These are phyloP conservation scores for Alloteropsis semialata DNA, from an alignment of 176 grass and related monocot species.

Conservation along the genomic window DNA sequence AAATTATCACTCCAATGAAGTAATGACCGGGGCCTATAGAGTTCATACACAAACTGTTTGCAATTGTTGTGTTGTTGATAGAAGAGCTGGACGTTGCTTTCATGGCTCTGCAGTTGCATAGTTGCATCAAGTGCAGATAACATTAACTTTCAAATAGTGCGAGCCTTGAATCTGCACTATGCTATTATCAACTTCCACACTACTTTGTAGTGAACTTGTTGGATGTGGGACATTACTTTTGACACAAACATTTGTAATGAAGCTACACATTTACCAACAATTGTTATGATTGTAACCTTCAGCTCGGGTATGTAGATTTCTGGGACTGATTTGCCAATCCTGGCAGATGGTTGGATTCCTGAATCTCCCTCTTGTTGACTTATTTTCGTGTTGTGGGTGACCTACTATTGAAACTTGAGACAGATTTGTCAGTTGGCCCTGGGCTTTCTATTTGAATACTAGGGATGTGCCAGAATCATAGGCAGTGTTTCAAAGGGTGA, in stretches of 20 bases:
- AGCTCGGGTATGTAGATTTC: neutral
- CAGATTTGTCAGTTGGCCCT: neutral
- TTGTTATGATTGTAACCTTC: neutral
- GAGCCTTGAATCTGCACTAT: neutral
- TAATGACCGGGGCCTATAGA: neutral
- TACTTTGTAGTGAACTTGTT: constrained; percentile 5
- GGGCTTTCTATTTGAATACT: neutral
- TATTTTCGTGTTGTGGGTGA: neutral
- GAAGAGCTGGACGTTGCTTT: constrained; percentile 8
- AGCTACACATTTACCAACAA: neutral
- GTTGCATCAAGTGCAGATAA: neutral
- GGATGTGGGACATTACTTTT: neutral
- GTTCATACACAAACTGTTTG: neutral
- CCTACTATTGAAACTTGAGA: neutral
- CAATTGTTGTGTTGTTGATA: neutral
- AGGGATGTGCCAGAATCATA: neutral
- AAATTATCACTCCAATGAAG: neutral
- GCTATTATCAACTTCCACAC: neutral
- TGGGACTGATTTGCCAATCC: constrained; percentile 17
- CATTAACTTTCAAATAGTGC: constrained; percentile 2
- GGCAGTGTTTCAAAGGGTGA: too few species aligned
- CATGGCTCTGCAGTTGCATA: constrained; percentile 11
- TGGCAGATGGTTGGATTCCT: neutral
- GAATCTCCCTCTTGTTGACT: neutral
- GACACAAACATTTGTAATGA: neutral